Base-by-base conservation (phyloP, 2,329 filamentous ascomycete genomes). In the Alternaria panax region DNA sequence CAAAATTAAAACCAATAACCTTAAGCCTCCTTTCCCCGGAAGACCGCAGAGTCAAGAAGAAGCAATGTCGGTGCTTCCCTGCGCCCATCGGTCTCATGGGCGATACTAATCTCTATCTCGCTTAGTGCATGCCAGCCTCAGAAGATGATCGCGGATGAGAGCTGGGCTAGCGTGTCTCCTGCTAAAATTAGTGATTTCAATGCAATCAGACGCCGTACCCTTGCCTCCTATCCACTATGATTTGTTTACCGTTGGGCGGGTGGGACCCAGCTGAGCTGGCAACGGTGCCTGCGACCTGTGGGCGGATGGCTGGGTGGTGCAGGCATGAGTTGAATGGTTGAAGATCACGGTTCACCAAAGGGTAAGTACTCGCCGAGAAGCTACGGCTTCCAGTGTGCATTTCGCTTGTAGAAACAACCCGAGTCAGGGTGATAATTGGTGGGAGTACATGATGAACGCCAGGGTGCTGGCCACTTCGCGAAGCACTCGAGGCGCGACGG, bases 11-110 rank as follows among this genome's bases (percentile, higher is more conserved):
- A 48, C 45, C 30, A 48, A 51, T 51, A 41, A 28, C 36, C 48
- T 51, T 51, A 27, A 51, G 32, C 48, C 48, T 47, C 48, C 41
- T 47, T 38, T 54, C 41, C 51, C 32, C 41, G 51, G 32, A 47
- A 54, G 40, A 47, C 45, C 24, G 36, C 20, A 48, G 45, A 48
- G 45, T 48, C 45, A 48, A 48, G 45, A 9, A 34, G 0, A 25
- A 20, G 22, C 20, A 41, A 24, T 34, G 45, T 48, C 45, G 34
- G 45, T 48, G 45, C 45, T 48, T 48, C 45, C 28, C 20, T 48
- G 45, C 45, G 18, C 30, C 20, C 20, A 48, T 48, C 45, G 16
- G 20, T 3, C 30, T 34, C 28, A 11, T n/a, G 45, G 34, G 16
- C 20, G 12, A 20, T 16, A n/a, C 45, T 48, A 48, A 34, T 20